Conservation (phyloP, 768 basidiomycete species). For the Tylopilus plumbeoviolaceoides region DNA sequence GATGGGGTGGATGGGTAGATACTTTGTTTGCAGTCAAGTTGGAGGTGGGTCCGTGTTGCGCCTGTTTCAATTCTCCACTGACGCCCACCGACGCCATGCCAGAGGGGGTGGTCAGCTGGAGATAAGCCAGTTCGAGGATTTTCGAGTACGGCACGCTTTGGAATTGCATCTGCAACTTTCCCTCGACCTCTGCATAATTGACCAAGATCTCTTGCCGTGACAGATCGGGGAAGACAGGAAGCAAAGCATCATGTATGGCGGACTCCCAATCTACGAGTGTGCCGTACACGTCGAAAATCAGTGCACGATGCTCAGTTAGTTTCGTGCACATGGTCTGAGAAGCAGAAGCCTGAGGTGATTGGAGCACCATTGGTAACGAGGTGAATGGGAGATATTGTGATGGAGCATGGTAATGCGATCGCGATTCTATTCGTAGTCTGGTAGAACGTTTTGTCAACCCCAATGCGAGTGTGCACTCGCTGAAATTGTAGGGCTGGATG, state of each 20-base stretch:
- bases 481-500: too few relatives aligned
- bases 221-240: slow-evolving; percentile 16
- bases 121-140: slow-evolving; percentile 46
- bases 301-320: slow-evolving; percentile 30
- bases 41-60: slow-evolving; percentile 15
- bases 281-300: slow-evolving; percentile 76
- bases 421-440: too few relatives aligned
- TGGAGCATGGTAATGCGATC: not conserved
- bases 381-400: too few relatives aligned
- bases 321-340: slow-evolving; percentile 1
- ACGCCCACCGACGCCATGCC: slow-evolving; percentile 35
- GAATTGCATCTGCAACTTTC: slow-evolving; percentile 51
- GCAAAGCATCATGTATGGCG: slow-evolving; percentile 52
- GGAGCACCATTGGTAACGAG: slow-evolving; percentile 17
- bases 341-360: slow-evolving; percentile 2
- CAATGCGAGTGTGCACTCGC: too few relatives aligned
- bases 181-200: slow-evolving; percentile 51
- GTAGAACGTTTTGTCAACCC: too few relatives aligned
- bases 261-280: slow-evolving; percentile 78
- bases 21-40: not conserved
- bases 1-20: not conserved
- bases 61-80: slow-evolving; percentile 11
- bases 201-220: slow-evolving; percentile 40
- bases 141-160: slow-evolving; percentile 59
- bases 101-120: slow-evolving; percentile 31